These are phyloP conservation scores for Boeremia lycopersici DNA, from an alignment of 2,329 filamentous ascomycete species.

Conservation along the genomic window DNA sequence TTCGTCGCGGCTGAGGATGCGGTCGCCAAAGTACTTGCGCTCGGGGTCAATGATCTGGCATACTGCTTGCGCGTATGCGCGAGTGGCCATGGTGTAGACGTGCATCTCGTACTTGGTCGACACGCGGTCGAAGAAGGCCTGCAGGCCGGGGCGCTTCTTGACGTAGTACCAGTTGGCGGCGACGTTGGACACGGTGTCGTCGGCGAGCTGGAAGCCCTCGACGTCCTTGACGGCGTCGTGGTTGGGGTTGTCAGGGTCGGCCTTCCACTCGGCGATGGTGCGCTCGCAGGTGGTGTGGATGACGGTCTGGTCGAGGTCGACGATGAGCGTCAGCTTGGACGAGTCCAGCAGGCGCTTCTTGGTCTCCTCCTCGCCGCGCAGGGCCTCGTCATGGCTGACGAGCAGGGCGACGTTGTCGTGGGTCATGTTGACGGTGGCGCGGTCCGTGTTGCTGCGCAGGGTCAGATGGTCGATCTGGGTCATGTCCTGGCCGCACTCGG, in stretches of 20 bases:
- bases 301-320: constrained; percentile 97
- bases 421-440: constrained; percentile 92
- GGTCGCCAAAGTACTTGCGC: constrained; percentile 86
- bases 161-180: constrained; percentile 83
- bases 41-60: constrained; percentile 92
- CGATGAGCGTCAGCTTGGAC: constrained; percentile 88
- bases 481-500: constrained; percentile 94
- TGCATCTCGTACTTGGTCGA: constrained; percentile 89
- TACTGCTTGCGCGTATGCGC: constrained; percentile 92
- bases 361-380: constrained; percentile 80
- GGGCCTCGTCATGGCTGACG: constrained; percentile 82
- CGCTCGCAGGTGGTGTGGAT: constrained; percentile 98
- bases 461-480: constrained; percentile 85
- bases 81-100: constrained; percentile 98
- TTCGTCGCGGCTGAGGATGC: constrained; percentile 95
- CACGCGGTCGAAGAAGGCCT: constrained; percentile 78
- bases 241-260: constrained; percentile 86
- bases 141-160: constrained; percentile 88
- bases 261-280: constrained; percentile 94
- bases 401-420: constrained; percentile 89
- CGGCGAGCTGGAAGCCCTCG: constrained; percentile 82
- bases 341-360: constrained; percentile 81
- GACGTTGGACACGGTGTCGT: constrained; percentile 62
- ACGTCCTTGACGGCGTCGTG: constrained; percentile 90
- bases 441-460: constrained; percentile 76